phyloP scores from a whole-genome alignment of 2,329 filamentous ascomycete genomes.

The Aspergillus persii region DNA sequence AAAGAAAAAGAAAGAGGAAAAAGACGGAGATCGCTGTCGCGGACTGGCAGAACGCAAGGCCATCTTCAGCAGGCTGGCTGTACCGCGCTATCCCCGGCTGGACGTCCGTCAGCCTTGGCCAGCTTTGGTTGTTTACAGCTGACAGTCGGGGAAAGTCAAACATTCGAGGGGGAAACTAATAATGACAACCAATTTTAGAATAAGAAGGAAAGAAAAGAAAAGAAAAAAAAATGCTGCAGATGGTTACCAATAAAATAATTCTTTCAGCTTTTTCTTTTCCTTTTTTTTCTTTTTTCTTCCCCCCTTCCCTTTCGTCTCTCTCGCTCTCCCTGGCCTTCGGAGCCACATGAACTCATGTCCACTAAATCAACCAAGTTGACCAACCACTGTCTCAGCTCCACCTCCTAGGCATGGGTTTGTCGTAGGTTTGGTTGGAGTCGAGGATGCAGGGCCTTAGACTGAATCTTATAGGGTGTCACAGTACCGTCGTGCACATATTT shows the following conservation, averaged over 20 bases:
- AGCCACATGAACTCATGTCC: not conserved
- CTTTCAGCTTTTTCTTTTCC: not conserved
- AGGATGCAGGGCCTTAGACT: not conserved
- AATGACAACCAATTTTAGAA: not conserved
- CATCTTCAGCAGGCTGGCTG: not conserved
- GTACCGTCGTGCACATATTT: not conserved
- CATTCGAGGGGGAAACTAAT: not conserved
- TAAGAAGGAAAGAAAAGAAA: not conserved
- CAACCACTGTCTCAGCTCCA: not conserved
- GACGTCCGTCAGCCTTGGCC: not conserved
- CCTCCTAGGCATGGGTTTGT: not conserved
- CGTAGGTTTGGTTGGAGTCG: not conserved
- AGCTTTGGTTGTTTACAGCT: not conserved
- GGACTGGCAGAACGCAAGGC: not conserved
- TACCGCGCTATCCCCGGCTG: not conserved
- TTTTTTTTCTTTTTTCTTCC: not conserved
- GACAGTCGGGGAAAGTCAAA: not conserved
- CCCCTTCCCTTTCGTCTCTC: too few relatives aligned
- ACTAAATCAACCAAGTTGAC: not conserved
- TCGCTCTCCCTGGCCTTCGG: not conserved
- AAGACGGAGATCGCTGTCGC: not conserved
- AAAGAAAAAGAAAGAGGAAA: not conserved
- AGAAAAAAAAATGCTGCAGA: not conserved
- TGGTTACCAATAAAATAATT: not conserved
- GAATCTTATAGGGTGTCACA: not conserved